phyloP scores from a whole-genome alignment of 108 stramenopile species.

The Nannochloropsis oceanica region DNA sequence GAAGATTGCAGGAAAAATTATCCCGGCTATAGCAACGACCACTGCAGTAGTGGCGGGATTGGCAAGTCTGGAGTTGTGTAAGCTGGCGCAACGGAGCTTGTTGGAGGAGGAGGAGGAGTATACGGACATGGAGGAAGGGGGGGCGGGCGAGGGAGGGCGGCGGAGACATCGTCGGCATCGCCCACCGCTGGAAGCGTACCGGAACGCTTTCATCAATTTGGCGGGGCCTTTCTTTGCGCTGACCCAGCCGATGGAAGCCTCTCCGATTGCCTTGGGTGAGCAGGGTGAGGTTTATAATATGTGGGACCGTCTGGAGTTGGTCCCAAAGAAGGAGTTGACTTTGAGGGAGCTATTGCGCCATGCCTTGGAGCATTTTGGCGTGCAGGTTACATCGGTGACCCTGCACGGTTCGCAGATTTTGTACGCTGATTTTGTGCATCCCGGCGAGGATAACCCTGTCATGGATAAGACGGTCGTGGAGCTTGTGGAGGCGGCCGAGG shows the following conservation, averaged over 20 bases:
- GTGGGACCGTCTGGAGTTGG: conserved; percentile 19
- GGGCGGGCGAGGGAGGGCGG: neutral
- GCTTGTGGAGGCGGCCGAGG: conserved; percentile 5
- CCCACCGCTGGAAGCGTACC: conserved; percentile 7
- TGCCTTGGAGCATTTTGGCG: neutral
- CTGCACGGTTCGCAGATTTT: conserved; percentile 2
- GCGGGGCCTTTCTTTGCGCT: conserved; percentile 35
- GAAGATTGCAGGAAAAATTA: conserved; percentile 30
- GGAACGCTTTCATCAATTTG: conserved; percentile 37
- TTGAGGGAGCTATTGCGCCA: conserved; percentile 1
- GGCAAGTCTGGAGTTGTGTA: conserved; percentile 28
- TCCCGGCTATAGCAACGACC: conserved; percentile 40
- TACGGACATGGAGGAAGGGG: neutral
- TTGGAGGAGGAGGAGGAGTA: conserved; percentile 2
- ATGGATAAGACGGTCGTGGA: neutral
- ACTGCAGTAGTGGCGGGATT: conserved; percentile 32
- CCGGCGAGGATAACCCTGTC: conserved; percentile 6
- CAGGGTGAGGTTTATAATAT: conserved; percentile 10
- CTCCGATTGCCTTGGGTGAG: neutral
- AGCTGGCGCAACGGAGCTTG: conserved; percentile 9
- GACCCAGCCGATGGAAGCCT: conserved; percentile 31
- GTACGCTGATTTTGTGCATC: conserved; percentile 22
- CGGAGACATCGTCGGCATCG: neutral
- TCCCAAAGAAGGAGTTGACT: conserved; percentile 10
- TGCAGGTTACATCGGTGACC: neutral